A percentile compares a stretch with the other conserved stretches of the same genome.
Evolutionary conservation across 352 stramenopile genomes (phyloP).

Genomic region (Globisporangium parvum): DNA sequence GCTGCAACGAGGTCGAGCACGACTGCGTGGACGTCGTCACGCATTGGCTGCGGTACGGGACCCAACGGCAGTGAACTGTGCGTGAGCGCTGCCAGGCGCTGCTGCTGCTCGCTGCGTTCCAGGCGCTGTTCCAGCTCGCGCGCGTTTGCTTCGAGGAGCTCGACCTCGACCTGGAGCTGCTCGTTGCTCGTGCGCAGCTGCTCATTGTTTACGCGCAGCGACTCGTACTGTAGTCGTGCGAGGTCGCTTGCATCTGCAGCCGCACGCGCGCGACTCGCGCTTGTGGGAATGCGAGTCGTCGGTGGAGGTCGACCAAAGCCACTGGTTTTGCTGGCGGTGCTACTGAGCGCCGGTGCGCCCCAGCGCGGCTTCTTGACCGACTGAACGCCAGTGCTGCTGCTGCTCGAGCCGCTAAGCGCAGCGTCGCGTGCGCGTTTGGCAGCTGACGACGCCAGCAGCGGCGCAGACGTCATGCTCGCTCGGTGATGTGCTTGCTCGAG

Average conservation of each 20-base stretch:
- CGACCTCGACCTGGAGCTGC: slow-evolving; percentile 18
- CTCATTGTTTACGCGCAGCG: slow-evolving; percentile 34
- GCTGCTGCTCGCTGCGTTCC: slow-evolving; percentile 18
- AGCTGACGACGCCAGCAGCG: not conserved
- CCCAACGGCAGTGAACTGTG: slow-evolving; percentile 22
- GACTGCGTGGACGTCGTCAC: slow-evolving; percentile 25
- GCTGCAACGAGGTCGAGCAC: slow-evolving; percentile 26
- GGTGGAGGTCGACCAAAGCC: not conserved
- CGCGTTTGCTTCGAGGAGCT: slow-evolving; percentile 14
- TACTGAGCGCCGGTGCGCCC: not conserved
- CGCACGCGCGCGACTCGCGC: no score
- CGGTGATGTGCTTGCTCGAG: not conserved
- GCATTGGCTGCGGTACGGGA: not conserved
- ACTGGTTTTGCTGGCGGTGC: not conserved
- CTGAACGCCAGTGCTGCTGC: not conserved
- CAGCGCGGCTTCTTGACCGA: not conserved
- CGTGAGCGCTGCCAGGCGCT: slow-evolving; percentile 30
- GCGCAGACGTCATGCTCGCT: not conserved
- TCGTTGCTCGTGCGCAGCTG: slow-evolving; percentile 32
- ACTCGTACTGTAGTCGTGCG: slow-evolving; percentile 13
- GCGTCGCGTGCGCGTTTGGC: not conserved
- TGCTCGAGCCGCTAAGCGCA: not conserved
- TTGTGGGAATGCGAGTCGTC: no score
- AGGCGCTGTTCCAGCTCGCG: slow-evolving; percentile 12
- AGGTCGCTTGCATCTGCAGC: not conserved